Evolutionary conservation across 2,329 filamentous ascomycete genomes (phyloP).

Genomic region (Periconia sp.): DNA sequence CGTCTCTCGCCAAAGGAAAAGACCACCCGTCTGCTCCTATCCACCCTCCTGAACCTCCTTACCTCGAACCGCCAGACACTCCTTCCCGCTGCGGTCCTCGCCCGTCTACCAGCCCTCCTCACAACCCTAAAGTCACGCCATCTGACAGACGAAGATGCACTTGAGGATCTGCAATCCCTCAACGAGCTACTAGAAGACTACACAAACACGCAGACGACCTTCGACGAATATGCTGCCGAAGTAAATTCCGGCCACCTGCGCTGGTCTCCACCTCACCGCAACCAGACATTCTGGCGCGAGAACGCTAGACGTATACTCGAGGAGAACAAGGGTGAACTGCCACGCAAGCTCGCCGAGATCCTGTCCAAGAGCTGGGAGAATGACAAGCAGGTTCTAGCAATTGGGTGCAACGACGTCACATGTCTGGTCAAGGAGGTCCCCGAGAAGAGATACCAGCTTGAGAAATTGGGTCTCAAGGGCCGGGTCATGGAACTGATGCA

Average conservation of each 20-base stretch:
- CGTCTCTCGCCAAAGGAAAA: conserved; percentile 96
- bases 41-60: conserved; percentile 87
- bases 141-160: conserved; percentile 58
- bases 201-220: conserved; percentile 70
- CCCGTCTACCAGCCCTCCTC: conserved; percentile 73
- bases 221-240: conserved; percentile 77
- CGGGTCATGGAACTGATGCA: conserved; percentile 94
- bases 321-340: conserved; percentile 77
- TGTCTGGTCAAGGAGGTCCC: conserved; percentile 87
- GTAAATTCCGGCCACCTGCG: conserved; percentile 84
- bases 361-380: conserved; percentile 83
- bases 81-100: conserved; percentile 85
- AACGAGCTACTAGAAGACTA: conserved; percentile 82
- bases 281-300: conserved; percentile 86
- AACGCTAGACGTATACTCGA: conserved; percentile 89
- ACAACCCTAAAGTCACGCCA: conserved; percentile 61
- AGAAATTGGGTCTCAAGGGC: conserved; percentile 83
- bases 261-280: conserved; percentile 91
- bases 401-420: conserved; percentile 93
- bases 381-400: conserved; percentile 84
- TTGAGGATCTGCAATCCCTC: conserved; percentile 56
- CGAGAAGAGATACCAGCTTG: conserved; percentile 78
- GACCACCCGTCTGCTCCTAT: conserved; percentile 88
- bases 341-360: conserved; percentile 84
- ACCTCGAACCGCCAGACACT: conserved; percentile 70